Base-by-base conservation (phyloP, 345 rosid genomes). In the Lenwebbia sp. region DNA sequence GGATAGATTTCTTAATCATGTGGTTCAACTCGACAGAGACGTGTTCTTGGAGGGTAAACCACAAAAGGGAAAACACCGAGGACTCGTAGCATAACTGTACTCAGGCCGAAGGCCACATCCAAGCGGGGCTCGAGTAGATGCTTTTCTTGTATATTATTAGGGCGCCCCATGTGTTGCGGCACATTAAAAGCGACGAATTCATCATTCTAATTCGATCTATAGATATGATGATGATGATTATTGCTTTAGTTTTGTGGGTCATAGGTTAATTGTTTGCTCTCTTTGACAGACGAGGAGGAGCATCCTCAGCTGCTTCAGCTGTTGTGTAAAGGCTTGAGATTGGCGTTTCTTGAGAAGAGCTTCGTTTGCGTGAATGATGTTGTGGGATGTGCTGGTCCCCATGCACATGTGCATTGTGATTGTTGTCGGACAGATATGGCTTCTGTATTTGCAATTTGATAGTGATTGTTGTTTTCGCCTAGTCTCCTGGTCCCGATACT, bases 271-370 rank as follows among this genome's bases (percentile, higher is more conserved):
- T 58, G 22, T 52, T 82, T 86, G 76, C 51, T 55, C 56, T 41
- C 15, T 54, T 28, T 70, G 83, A 47, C 86, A 84, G 88, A 58
- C 86, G 41, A 87, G 88, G 86, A 87, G 88, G 82, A 87, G 88
- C 86, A 54, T 87, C 60, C 85, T 87, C 82, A 58, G 88, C 86
- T 87, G 81, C 82, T 87, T 87, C 88, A 87, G 53, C 86, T 87
- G 88, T 26, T 87, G 84, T 28, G 86, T 78, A 21, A 87, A 82
- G 62, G 86, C 86, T 7, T 87, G 85, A 87, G 81, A 15, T 70
- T 37, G 81, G 81, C 44, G 81, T 25, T 40, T 70, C 81, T 3
- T 19, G 25, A 70, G 47, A 19, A 70, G 47, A 70, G 81, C 25
- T 70, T 40, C 81, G 5, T 70, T 10, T 37, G 47, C 81, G 47